Percentiles rank a stretch among this genome's conserved stretches.
Evolutionary conservation across 805 yeast genomes (phyloP).

Genomic region (Hanseniaspora hatyaiensis): DNA sequence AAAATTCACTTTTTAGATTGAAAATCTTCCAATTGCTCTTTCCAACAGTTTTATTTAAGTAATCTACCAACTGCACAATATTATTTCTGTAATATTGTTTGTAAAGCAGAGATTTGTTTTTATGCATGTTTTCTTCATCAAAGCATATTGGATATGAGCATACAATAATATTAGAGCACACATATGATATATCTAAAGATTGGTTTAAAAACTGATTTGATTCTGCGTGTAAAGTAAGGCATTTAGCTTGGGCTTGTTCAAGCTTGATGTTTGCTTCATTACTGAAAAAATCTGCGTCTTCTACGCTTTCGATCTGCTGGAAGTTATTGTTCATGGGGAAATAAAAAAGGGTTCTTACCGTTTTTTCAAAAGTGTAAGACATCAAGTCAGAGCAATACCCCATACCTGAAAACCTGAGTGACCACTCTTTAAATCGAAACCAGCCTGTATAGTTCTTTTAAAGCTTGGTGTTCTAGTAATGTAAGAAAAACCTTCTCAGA

Average conservation of each 20-base stretch:
- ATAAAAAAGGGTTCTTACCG: neutral
- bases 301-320: neutral
- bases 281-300: neutral
- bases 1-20: constrained; percentile 55
- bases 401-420: neutral
- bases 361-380: neutral
- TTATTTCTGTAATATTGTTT: constrained; percentile 42
- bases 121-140: neutral
- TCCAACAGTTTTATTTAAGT: constrained; percentile 38
- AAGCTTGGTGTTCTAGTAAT: no score
- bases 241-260: no score
- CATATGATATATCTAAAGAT: constrained; percentile 58
- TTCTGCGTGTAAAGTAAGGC: no score
- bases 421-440: no score
- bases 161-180: constrained; percentile 54
- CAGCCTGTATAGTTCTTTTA: no score
- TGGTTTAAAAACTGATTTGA: no score
- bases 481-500: no score
- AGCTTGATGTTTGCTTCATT: no score
- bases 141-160: constrained; percentile 57
- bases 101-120: constrained; percentile 19
- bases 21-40: constrained; percentile 53
- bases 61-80: constrained; percentile 39
- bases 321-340: constrained; percentile 11
- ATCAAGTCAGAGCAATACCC: neutral